Evolutionary conservation across 83 land plant species (phyloP).

Genomic region (Picea engelmannii): DNA sequence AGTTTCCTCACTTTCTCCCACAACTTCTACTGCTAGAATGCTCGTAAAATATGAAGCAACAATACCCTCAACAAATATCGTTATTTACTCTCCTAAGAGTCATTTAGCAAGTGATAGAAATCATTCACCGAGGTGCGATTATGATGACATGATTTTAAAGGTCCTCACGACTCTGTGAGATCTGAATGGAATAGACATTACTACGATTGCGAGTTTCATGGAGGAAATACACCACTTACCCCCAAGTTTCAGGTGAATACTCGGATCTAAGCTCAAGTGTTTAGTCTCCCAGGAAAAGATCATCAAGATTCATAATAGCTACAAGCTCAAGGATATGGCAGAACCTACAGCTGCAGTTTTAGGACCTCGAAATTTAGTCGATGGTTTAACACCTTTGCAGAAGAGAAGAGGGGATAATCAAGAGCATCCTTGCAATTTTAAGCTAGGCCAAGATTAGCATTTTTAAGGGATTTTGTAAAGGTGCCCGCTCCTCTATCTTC

Average conservation of each 20-base stretch:
- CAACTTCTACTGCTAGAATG: too few relatives aligned
- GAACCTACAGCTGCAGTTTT: background rate
- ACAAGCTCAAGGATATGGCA: background rate
- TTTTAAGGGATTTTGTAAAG: too few relatives aligned
- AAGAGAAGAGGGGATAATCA: too few relatives aligned
- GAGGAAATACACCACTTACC: slow-evolving; percentile 41
- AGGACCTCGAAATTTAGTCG: too few relatives aligned
- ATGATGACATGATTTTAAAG: slow-evolving; percentile 51
- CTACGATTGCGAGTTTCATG: slow-evolving; percentile 35
- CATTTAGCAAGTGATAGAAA: slow-evolving; percentile 21
- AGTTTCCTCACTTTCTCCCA: too few relatives aligned
- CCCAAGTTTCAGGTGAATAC: slow-evolving; percentile 21
- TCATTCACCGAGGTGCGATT: slow-evolving; percentile 30
- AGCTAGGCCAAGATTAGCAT: too few relatives aligned
- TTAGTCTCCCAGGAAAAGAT: slow-evolving; percentile 25
- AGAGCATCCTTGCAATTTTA: too few relatives aligned
- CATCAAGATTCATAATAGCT: slow-evolving; percentile 21
- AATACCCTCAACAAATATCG: background rate
- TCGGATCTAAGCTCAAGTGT: slow-evolving; percentile 28
- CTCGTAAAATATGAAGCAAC: background rate
- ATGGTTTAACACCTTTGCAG: too few relatives aligned
- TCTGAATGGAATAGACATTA: slow-evolving; percentile 42
- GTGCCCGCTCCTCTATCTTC: too few relatives aligned
- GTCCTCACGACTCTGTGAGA: slow-evolving; percentile 40
- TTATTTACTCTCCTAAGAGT: background rate